These are phyloP conservation scores for Epicoccum sorghinum DNA, from an alignment of 2,329 filamentous ascomycete genomes.

Conservation along the genomic window DNA sequence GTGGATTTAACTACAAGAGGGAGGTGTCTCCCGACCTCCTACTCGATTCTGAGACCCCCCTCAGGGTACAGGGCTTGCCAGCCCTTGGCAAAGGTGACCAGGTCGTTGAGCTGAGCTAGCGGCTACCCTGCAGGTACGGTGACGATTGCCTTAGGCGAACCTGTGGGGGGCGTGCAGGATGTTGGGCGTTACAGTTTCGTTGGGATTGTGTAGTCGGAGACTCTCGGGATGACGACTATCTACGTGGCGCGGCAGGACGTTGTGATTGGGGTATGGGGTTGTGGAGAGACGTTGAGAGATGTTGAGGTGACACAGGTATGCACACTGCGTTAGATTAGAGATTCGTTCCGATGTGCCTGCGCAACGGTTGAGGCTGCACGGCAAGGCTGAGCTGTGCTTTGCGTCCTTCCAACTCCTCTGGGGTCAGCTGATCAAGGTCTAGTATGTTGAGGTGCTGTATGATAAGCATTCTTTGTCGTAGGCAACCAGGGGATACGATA, in stretches of 20 bases:
- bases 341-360: background rate
- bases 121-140: conserved; percentile 12
- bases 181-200: conserved; percentile 9
- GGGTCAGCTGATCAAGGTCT: background rate
- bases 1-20: conserved; percentile 17
- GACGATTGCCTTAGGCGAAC: conserved; percentile 1
- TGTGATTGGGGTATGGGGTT: conserved; percentile 4
- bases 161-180: conserved; percentile 10
- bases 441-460: background rate
- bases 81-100: background rate
- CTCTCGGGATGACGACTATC: background rate
- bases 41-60: background rate
- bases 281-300: background rate
- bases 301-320: conserved; percentile 1
- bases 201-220: conserved; percentile 8
- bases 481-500: background rate
- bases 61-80: background rate
- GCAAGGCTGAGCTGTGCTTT: background rate
- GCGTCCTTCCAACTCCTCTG: background rate
- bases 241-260: background rate
- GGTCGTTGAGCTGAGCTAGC: conserved; percentile 12
- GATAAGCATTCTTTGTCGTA: background rate
- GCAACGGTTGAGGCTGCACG: background rate
- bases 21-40: conserved; percentile 8
- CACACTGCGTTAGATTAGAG: background rate